Conservation (phyloP, 148 eudicot genomes). For the Vaccinium myrtillus region DNA sequence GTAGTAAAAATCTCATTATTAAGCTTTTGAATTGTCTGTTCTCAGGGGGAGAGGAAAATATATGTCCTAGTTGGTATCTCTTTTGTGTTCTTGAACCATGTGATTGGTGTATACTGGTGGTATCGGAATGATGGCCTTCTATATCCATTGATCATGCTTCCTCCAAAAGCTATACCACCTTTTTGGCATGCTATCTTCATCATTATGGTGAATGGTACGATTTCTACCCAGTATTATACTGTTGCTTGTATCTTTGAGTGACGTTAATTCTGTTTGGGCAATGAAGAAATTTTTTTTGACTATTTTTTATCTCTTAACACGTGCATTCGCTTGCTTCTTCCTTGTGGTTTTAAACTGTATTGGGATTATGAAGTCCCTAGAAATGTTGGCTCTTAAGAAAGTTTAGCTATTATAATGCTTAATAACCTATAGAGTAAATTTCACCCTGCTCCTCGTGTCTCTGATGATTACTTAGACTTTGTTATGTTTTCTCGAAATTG, state of each 20-base stretch:
- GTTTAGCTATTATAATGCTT: not conserved
- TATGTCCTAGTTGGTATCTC: conserved; percentile 61
- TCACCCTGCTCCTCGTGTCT: not conserved
- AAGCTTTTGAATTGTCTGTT: conserved; percentile 13
- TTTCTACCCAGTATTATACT: not conserved
- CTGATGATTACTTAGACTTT: not conserved
- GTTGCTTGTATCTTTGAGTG: not conserved
- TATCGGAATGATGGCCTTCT: conserved; percentile 67
- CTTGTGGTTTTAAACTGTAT: not conserved
- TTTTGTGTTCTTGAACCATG: conserved; percentile 60
- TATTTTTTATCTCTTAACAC: not conserved
- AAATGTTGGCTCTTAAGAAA: not conserved
- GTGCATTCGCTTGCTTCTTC: not conserved
- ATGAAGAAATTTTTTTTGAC: not conserved
- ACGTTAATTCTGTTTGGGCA: not conserved
- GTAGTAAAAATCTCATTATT: not conserved
- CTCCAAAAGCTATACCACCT: conserved; percentile 92
- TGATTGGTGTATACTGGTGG: conserved; percentile 96
- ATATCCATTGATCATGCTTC: conserved; percentile 79
- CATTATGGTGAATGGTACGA: conserved; percentile 57
- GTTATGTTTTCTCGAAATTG: not conserved
- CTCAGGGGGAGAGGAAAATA: conserved; percentile 88
- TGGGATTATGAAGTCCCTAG: not conserved
- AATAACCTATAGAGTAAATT: not conserved
- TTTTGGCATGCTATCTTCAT: conserved; percentile 94